Evolutionary conservation across 108 stramenopile genomes (phyloP), one percentile per base, ranked within the genome.

Genomic region (Fistulifera solaris): DNA sequence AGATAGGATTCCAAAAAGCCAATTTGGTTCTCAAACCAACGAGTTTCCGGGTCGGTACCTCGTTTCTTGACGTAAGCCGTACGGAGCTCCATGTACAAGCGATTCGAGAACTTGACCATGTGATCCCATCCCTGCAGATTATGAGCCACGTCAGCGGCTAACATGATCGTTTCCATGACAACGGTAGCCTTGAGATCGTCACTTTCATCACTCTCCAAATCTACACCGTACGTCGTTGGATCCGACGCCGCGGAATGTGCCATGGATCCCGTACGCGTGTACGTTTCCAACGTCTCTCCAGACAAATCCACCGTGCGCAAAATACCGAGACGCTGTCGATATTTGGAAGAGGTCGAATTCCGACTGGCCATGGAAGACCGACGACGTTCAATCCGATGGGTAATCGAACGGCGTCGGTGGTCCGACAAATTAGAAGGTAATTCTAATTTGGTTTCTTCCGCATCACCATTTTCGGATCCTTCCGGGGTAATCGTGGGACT

Each of bases 11-110:
- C 88, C 52, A 90, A 66, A 45, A 90, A 82, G 38, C 76, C 69
- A 57, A 86, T 82, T 49, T 89, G 87, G 48, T 81, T 81, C 17
- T 78, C 67, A 67, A 69, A 83, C 88, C 88, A 90, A 11, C 68
- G 72, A 14, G 49, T 31, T 22, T 61, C 52, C 6, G 84, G 84
- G 72, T 86, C 78, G 0, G 64, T 69, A 25, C 85, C 88, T 8
- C 82, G 68, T 14, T 40, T 22, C 18, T 38, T 44, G 5, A 57
- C 62, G 50, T 56, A 70, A 21, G 73, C 83, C 27, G 71, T 78
- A 17, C 65, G 65, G 3, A 80, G 61, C 56, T 89, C 87, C 42
- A 73, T 48, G 50, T 72, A 84, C 19, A 89, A 59, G 0, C 76
- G 63, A 14, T 71, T 67, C 19, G 75, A 71, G 78, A 80, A 84